Evolutionary conservation across 2,329 filamentous ascomycete genomes (phyloP).

Genomic region (Fusarium coicis): DNA sequence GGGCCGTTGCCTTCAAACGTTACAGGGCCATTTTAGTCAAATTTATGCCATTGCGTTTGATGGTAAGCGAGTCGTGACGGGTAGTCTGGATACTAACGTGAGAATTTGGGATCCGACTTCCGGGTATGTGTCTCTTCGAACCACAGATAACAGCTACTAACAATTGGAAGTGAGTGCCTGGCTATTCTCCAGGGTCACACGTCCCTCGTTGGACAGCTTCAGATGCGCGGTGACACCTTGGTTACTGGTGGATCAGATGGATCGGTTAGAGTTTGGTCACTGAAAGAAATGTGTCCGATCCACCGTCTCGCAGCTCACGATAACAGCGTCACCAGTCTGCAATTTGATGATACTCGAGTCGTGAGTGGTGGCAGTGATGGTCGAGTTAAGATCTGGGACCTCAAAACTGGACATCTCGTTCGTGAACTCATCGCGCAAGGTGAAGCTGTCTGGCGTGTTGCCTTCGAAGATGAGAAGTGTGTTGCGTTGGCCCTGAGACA

Average conservation of each 20-base stretch:
- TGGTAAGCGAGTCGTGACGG: constrained; percentile 90
- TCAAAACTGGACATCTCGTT: constrained; percentile 89
- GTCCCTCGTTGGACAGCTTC: constrained; percentile 93
- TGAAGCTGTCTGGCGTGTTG: constrained; percentile 96
- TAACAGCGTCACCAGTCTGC: constrained; percentile 96
- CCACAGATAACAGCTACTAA: constrained; percentile 45
- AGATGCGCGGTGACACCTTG: constrained; percentile 93
- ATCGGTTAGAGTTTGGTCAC: constrained; percentile 94
- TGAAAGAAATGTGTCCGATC: constrained; percentile 90
- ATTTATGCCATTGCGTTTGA: constrained; percentile 99
- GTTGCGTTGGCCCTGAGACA: constrained; percentile 91
- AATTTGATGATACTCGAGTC: constrained; percentile 95
- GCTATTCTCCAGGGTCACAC: constrained; percentile 97
- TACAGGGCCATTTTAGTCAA: constrained; percentile 96
- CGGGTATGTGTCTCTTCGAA: constrained; percentile 69
- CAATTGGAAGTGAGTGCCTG: constrained; percentile 73
- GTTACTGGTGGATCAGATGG: constrained; percentile 97
- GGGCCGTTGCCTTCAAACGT: constrained; percentile 88
- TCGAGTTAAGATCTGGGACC: constrained; percentile 98
- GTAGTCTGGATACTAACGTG: constrained; percentile 95
- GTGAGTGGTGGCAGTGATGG: constrained; percentile 97
- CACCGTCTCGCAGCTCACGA: constrained; percentile 96
- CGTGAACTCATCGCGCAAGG: constrained; percentile 91
- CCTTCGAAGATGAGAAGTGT: constrained; percentile 98
- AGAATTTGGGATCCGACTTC: constrained; percentile 94